Evolutionary conservation across 2,329 filamentous ascomycete genomes (phyloP).

Genomic region (Hysterium pulicare): DNA sequence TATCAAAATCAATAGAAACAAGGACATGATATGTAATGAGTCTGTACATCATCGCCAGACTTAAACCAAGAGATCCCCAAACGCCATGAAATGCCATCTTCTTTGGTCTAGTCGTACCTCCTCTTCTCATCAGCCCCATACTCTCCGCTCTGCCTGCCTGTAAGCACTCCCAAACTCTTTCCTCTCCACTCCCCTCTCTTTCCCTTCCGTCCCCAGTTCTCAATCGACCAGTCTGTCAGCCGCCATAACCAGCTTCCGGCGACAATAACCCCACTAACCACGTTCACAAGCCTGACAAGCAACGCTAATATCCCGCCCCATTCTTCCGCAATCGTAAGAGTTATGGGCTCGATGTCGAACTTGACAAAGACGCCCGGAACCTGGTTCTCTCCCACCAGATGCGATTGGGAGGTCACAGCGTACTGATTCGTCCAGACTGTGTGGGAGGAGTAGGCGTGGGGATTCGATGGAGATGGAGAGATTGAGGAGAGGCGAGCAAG

Average conservation of each 20-base stretch:
- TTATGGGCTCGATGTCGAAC: constrained; percentile 96
- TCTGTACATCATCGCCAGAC: not conserved
- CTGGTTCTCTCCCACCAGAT: constrained; percentile 62
- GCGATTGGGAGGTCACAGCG: constrained; percentile 86
- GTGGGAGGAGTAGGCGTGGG: constrained; percentile 40
- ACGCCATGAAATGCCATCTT: constrained; percentile 2
- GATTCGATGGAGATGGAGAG: constrained; percentile 35
- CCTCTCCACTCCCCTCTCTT: constrained; percentile 36
- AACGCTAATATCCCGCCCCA: constrained; percentile 72
- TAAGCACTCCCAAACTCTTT: constrained; percentile 49
- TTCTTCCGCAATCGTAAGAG: constrained; percentile 79
- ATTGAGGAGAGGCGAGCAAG: constrained; percentile 48
- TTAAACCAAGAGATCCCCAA: not conserved
- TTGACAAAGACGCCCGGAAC: constrained; percentile 96
- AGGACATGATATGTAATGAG: too few relatives aligned
- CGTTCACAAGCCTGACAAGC: constrained; percentile 80
- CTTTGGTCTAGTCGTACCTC: constrained; percentile 3
- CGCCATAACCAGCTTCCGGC: constrained; percentile 92
- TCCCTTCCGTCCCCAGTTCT: constrained; percentile 45
- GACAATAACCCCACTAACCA: constrained; percentile 85
- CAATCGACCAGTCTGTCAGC: constrained; percentile 69
- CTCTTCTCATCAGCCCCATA: constrained; percentile 9
- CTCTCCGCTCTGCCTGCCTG: constrained; percentile 34
- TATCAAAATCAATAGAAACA: not conserved
- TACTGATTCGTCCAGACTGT: constrained; percentile 95